phyloP scores from a whole-genome alignment of 352 stramenopile genomes.

The Phytopythium vexans region DNA sequence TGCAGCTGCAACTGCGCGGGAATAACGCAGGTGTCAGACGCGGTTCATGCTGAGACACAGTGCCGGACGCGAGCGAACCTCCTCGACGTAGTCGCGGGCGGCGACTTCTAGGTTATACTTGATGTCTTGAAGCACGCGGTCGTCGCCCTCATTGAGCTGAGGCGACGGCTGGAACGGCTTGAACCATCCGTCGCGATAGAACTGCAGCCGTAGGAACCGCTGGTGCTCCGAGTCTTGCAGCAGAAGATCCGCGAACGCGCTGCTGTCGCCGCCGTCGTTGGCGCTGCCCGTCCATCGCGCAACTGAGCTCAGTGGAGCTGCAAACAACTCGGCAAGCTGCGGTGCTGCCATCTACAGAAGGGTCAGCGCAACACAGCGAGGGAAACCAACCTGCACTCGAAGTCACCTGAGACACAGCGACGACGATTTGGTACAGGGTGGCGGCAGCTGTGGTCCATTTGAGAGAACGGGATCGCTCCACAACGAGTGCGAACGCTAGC shows the following conservation, averaged over 20 bases:
- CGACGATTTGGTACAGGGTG: conserved; percentile 46
- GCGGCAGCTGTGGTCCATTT: conserved; percentile 62
- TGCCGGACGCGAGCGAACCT: conserved; percentile 12
- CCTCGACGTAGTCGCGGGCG: conserved; percentile 37
- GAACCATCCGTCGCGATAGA: conserved; percentile 50
- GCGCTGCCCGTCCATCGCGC: neutral
- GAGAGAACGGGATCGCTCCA: conserved; percentile 44
- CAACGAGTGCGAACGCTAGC: conserved; percentile 53
- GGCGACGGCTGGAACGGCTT: conserved; percentile 20
- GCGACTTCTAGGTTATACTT: conserved; percentile 23
- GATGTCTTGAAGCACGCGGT: conserved; percentile 22
- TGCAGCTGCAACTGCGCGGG: conserved; percentile 17
- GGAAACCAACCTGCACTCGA: neutral
- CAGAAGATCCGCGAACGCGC: conserved; percentile 23
- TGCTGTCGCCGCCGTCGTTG: neutral
- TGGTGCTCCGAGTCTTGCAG: conserved; percentile 35
- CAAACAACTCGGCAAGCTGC: conserved; percentile 20
- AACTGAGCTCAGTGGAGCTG: neutral
- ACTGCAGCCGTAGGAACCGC: conserved; percentile 32
- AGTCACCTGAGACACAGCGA: conserved; percentile 18
- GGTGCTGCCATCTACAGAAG: conserved; percentile 9
- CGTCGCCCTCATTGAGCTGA: neutral
- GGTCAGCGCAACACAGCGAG: neutral
- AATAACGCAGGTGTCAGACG: neutral
- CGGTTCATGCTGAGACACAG: neutral